Evolutionary conservation across 305 asterid species (phyloP), one percentile per base, ranked within the genome.

Genomic region (Plantago coronopus): DNA sequence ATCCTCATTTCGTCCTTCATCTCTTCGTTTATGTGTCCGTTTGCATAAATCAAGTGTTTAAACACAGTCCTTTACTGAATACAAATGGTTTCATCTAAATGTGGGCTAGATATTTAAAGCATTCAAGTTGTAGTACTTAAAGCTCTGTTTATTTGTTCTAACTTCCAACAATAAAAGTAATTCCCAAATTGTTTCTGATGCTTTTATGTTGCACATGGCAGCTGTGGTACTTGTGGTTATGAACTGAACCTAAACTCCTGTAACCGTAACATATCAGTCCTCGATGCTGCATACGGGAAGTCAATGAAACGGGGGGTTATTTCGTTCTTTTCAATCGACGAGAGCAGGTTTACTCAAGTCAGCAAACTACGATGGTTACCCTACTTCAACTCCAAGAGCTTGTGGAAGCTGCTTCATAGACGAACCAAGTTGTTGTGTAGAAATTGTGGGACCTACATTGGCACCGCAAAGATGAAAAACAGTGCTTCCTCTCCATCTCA

Each of bases 151-250:
- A 27, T 27, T 27, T 27, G 31, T 5, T 27, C 31, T 5, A 27
- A 27, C 31, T 2, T 2, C 5, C 25, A 2, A 16, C 19, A 9
- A 38, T 62, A 5, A n/a, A n/a, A n/a, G n/a, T n/a, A n/a, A n/a
- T n/a, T n/a, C n/a, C n/a, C n/a, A n/a, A n/a, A 25, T 25, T 5
- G 2, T 18, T 50, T 57, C 16, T 62, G 2, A 34, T 37, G 23
- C 34, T 14, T 13, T 31, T 4, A 31, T 31, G 5, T 13, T 23
- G 2, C 25, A 5, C 40, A 11, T 61, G 60, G 59, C 76, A 77
- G 86, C 47, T 77, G 86, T 37, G 83, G 79, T n/a, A 72, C 76
- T 21, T 80, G 86, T 25, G 79, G 86, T 6, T 80, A 77, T 57
- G 79, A 67, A 29, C 73, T 74, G 22, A 77, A 80, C 77, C 79